phyloP scores from a whole-genome alignment of 805 yeast genomes.

The Candida coleopterorum region DNA sequence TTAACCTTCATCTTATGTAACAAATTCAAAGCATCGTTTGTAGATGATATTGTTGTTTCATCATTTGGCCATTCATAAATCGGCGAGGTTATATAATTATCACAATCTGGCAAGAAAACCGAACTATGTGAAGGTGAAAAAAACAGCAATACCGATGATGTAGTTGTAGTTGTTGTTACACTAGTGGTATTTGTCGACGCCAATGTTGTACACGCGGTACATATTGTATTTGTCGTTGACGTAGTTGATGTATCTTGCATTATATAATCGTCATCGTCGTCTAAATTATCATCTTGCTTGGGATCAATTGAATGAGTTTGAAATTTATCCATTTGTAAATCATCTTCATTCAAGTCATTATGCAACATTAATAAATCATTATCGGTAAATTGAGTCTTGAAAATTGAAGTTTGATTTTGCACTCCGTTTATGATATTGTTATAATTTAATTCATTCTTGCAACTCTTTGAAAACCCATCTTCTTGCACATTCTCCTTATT shows the following conservation, averaged over 20 bases:
- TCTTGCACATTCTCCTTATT: slow-evolving; percentile 1
- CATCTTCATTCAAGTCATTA: slow-evolving; percentile 3
- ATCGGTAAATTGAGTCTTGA: slow-evolving; percentile 5
- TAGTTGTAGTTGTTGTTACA: slow-evolving; percentile 4
- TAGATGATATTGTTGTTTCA: slow-evolving; percentile 5
- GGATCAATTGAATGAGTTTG: slow-evolving; percentile 1
- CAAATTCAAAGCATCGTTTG: slow-evolving; percentile 5
- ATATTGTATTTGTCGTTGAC: background rate
- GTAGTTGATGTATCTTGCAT: slow-evolving; percentile 2
- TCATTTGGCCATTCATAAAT: slow-evolving; percentile 11
- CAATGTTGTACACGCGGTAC: slow-evolving; percentile 1
- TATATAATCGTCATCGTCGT: slow-evolving; percentile 1
- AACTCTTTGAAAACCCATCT: background rate
- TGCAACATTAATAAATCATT: slow-evolving; percentile 5
- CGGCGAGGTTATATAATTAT: slow-evolving; percentile 7
- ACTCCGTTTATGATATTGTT: background rate
- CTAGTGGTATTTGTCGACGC: slow-evolving; percentile 1
- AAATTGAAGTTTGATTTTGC: background rate
- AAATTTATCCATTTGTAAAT: slow-evolving; percentile 5
- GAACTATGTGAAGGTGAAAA: slow-evolving; percentile 3
- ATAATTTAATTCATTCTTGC: slow-evolving; percentile 1
- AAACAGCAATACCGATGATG: slow-evolving; percentile 6
- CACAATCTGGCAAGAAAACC: background rate
- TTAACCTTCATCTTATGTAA: slow-evolving; percentile 6
- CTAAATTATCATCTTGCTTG: background rate